phyloP scores from a whole-genome alignment of 1,284 basidiomycete species.

The Naganishia sp. region DNA sequence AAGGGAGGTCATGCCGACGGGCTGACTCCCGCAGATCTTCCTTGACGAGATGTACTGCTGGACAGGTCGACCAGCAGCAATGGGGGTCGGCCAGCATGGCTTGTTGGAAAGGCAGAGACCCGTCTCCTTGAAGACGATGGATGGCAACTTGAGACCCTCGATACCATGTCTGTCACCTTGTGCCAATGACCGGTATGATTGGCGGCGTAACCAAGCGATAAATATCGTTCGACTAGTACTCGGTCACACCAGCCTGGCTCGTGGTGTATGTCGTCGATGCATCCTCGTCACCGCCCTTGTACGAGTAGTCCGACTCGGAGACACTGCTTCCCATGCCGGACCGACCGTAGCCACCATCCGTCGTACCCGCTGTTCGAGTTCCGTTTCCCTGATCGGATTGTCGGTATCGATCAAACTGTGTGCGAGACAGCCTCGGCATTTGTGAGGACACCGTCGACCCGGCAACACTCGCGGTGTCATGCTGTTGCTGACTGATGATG shows the following conservation, averaged over 20 bases:
- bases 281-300: conserved; percentile 79
- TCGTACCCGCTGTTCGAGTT: neutral
- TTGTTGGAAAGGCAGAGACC: too few relatives aligned
- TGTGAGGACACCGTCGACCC: conserved; percentile 15
- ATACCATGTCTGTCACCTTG: too few relatives aligned
- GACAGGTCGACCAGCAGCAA: too few relatives aligned
- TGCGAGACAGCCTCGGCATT: conserved; percentile 10
- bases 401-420: conserved; percentile 19
- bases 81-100: too few relatives aligned
- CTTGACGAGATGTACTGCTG: too few relatives aligned
- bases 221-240: conserved; percentile 59
- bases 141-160: too few relatives aligned
- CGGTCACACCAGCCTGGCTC: conserved; percentile 77
- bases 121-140: too few relatives aligned
- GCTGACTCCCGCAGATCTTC: too few relatives aligned
- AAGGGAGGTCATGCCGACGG: too few relatives aligned
- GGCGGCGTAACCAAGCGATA: too few relatives aligned
- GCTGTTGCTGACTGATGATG: conserved; percentile 50
- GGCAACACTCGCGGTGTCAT: conserved; percentile 23
- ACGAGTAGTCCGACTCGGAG: conserved; percentile 64
- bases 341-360: conserved; percentile 41
- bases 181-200: too few relatives aligned
- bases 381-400: neutral
- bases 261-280: conserved; percentile 66
- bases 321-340: conserved; percentile 70